Evolutionary conservation across 441 rosid species (phyloP).

Genomic region (Euphorbia schlechtendalii): DNA sequence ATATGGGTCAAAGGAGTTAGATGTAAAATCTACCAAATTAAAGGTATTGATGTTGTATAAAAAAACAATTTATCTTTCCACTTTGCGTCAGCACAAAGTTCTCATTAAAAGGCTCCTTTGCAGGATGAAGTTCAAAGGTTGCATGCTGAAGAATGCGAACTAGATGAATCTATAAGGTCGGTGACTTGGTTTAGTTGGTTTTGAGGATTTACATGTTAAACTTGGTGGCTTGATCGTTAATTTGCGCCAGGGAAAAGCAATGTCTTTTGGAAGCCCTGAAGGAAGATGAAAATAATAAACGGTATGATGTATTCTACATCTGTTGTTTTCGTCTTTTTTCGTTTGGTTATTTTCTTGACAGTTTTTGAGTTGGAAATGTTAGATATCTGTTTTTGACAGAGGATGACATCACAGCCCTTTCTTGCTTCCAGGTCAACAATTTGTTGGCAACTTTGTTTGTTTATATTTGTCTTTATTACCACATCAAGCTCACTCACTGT

Average conservation of each 20-base stretch:
- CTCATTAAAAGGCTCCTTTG: constrained; percentile 7
- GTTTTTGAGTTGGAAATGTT: constrained; percentile 17
- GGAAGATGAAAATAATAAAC: constrained; percentile 45
- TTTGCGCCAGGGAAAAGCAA: constrained; percentile 50
- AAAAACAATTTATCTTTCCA: too few species aligned
- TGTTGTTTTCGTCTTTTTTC: neutral
- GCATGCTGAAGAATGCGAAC: constrained; percentile 42
- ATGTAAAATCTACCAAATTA: constrained; percentile 35
- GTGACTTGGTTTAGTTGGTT: constrained; percentile 16
- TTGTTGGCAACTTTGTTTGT: neutral
- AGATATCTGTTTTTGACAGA: constrained; percentile 67
- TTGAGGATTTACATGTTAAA: constrained; percentile 7
- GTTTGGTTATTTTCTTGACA: neutral
- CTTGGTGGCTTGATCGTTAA: constrained; percentile 17
- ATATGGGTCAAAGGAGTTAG: constrained; percentile 38
- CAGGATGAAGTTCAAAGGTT: constrained; percentile 54
- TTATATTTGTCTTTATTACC: neutral
- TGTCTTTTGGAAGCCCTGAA: constrained; percentile 44
- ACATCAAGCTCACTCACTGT: constrained; percentile 5
- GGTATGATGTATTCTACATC: constrained; percentile 25
- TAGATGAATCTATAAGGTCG: constrained; percentile 65
- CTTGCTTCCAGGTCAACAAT: constrained; percentile 52
- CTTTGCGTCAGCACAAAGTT: neutral
- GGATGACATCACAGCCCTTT: constrained; percentile 56
- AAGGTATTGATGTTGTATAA: constrained; percentile 32